These are phyloP conservation scores for Mycena galopus DNA, from an alignment of 768 basidiomycete genomes.

Conservation along the genomic window DNA sequence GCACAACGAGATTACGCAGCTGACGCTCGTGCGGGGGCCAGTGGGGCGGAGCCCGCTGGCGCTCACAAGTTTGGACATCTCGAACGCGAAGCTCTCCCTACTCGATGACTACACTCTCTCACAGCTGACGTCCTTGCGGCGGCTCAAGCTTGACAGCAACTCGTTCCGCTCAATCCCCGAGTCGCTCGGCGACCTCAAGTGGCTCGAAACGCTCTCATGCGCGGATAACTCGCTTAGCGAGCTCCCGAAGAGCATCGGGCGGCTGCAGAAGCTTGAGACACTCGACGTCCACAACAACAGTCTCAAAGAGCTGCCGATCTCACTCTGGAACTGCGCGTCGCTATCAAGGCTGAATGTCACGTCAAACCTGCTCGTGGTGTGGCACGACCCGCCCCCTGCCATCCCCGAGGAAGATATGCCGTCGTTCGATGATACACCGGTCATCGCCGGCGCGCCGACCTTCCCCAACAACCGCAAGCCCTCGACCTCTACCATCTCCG, in stretches of 20 bases:
- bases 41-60: constrained; percentile 57
- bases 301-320: constrained; percentile 77
- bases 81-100: constrained; percentile 88
- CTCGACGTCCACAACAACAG: constrained; percentile 95
- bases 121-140: constrained; percentile 78
- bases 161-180: constrained; percentile 87
- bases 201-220: constrained; percentile 82
- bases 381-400: constrained; percentile 72
- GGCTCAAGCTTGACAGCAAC: constrained; percentile 88
- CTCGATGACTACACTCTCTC: constrained; percentile 81
- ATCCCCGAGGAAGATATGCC: constrained; percentile 38
- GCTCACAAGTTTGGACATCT: constrained; percentile 86
- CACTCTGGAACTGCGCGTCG: constrained; percentile 87
- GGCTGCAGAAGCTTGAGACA: constrained; percentile 76
- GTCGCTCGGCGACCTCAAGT: constrained; percentile 77
- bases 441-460: constrained; percentile 34
- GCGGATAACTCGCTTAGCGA: constrained; percentile 89
- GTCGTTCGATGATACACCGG: constrained; percentile 13
- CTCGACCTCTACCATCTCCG: constrained; percentile 42
- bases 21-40: constrained; percentile 71
- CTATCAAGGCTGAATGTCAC: constrained; percentile 85
- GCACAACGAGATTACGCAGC: constrained; percentile 90
- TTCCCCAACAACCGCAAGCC: constrained; percentile 47
- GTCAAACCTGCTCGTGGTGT: constrained; percentile 84
- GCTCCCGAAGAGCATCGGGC: constrained; percentile 83